phyloP scores from a whole-genome alignment of 345 rosid genomes.

The Lumnitzera littorea region DNA sequence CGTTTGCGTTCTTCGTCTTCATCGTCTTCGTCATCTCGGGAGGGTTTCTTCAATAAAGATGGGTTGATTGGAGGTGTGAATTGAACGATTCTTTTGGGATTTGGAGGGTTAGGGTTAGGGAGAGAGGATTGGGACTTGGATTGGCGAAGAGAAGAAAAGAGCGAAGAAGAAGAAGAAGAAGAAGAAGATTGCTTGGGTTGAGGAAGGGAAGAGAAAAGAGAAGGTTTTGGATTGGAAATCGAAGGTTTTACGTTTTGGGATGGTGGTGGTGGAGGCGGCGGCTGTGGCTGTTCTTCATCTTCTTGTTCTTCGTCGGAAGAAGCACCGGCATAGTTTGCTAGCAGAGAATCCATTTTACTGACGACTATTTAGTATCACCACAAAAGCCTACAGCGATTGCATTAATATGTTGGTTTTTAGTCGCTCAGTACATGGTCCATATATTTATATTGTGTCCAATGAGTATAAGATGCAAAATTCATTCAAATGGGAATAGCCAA shows the following conservation, averaged over 20 bases:
- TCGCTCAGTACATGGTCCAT: too few species aligned
- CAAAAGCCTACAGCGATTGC: too few species aligned
- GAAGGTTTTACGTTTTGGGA: constrained; percentile 3
- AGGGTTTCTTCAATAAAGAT: constrained; percentile 12
- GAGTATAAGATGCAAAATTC: too few species aligned
- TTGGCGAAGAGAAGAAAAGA: constrained; percentile 6
- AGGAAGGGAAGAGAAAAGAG: constrained; percentile 45
- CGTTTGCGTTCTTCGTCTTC: constrained; percentile 40
- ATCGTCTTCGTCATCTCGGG: constrained; percentile 35
- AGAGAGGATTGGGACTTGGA: constrained; percentile 9
- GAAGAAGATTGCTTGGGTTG: constrained; percentile 26
- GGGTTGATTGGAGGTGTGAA: constrained; percentile 53
- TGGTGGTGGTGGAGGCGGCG: constrained; percentile 11
- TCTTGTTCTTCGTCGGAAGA: constrained; percentile 83
- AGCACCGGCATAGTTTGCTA: constrained; percentile 55
- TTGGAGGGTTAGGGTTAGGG: constrained; percentile 21
- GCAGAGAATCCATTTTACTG: constrained; percentile 50
- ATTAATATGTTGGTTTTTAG: too few species aligned
- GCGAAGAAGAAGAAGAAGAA: constrained; percentile 1
- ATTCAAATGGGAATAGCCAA: too few species aligned
- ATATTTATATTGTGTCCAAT: too few species aligned
- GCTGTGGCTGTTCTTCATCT: constrained; percentile 1
- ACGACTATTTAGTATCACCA: too few species aligned
- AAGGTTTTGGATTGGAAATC: constrained; percentile 17
- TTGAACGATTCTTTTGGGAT: constrained; percentile 58